Evolutionary conservation across 2,329 filamentous ascomycete species (phyloP).

Genomic region (Didymella lethalis): DNA sequence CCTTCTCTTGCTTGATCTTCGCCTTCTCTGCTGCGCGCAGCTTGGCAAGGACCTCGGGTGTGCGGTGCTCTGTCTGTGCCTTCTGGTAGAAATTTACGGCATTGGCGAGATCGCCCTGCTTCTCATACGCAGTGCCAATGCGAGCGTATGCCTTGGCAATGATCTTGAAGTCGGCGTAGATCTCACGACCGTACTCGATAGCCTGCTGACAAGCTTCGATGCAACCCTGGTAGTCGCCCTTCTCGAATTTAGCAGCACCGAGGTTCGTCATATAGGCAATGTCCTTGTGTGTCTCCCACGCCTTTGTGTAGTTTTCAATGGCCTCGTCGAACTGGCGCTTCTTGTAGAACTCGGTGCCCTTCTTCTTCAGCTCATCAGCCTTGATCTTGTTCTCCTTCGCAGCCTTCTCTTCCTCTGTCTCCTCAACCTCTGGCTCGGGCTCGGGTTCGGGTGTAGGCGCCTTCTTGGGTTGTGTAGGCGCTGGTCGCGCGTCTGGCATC

Average conservation of each 20-base stretch:
- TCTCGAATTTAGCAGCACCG: slow-evolving; percentile 92
- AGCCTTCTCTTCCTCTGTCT: slow-evolving; percentile 83
- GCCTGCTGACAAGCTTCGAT: slow-evolving; percentile 89
- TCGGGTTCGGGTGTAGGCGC: slow-evolving; percentile 62
- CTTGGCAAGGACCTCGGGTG: slow-evolving; percentile 91
- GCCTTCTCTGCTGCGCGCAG: slow-evolving; percentile 88
- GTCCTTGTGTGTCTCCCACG: slow-evolving; percentile 94
- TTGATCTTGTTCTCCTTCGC: slow-evolving; percentile 92
- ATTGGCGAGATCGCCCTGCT: slow-evolving; percentile 77
- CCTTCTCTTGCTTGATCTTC: slow-evolving; percentile 76
- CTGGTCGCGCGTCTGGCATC: slow-evolving; percentile 75
- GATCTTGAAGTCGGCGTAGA: slow-evolving; percentile 96
- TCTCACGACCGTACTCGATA: slow-evolving; percentile 85
- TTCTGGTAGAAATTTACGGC: slow-evolving; percentile 92
- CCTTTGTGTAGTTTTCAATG: slow-evolving; percentile 92
- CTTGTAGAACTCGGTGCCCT: slow-evolving; percentile 97
- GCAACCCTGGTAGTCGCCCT: slow-evolving; percentile 88
- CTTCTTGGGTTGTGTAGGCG: slow-evolving; percentile 62
- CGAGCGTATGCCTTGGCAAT: slow-evolving; percentile 97
- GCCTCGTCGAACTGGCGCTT: slow-evolving; percentile 96
- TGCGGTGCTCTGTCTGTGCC: slow-evolving; percentile 95
- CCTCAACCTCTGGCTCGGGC: slow-evolving; percentile 77
- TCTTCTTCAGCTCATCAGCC: slow-evolving; percentile 91
- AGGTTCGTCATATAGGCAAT: slow-evolving; percentile 98
- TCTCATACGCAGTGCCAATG: slow-evolving; percentile 94